Conservation (phyloP, 148 eudicot genomes). For the Suaeda aralocaspica region DNA sequence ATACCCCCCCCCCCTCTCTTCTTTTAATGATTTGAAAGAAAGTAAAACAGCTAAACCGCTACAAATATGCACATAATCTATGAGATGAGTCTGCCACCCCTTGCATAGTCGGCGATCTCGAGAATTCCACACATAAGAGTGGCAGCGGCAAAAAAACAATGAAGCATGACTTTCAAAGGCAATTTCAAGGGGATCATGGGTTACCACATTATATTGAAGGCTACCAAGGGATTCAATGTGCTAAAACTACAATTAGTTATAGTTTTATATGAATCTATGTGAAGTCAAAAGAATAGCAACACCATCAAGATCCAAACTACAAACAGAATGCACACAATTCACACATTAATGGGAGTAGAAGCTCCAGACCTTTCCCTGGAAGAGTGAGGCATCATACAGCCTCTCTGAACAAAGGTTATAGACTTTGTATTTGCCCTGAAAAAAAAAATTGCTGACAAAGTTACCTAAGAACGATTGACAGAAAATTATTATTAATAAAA, state of each 20-base stretch:
- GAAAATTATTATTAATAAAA: too few relatives aligned
- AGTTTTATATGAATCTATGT: conserved; percentile 3
- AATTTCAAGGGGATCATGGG: background rate
- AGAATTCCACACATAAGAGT: background rate
- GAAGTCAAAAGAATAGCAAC: background rate
- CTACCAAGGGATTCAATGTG: background rate
- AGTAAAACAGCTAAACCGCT: background rate
- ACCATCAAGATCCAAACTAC: conserved; percentile 1
- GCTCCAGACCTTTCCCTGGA: conserved; percentile 78
- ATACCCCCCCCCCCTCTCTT: too few relatives aligned
- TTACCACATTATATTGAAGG: background rate
- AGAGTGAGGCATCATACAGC: conserved; percentile 82
- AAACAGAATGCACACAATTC: background rate
- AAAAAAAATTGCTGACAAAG: too few relatives aligned
- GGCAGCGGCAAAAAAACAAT: background rate
- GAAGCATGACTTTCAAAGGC: background rate
- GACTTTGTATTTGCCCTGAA: conserved; percentile 92
- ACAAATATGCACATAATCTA: background rate
- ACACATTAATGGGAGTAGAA: conserved; percentile 2
- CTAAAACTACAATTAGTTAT: background rate
- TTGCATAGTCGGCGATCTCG: background rate
- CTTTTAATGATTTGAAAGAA: too few relatives aligned
- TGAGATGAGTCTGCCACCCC: background rate
- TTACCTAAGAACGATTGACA: too few relatives aligned
- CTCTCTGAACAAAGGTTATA: conserved; percentile 97